A percentile compares a stretch with the other conserved stretches of the same genome.
These are phyloP conservation scores for Canavalia gladiata DNA, from an alignment of 306 rosid genomes.

Conservation along the genomic window DNA sequence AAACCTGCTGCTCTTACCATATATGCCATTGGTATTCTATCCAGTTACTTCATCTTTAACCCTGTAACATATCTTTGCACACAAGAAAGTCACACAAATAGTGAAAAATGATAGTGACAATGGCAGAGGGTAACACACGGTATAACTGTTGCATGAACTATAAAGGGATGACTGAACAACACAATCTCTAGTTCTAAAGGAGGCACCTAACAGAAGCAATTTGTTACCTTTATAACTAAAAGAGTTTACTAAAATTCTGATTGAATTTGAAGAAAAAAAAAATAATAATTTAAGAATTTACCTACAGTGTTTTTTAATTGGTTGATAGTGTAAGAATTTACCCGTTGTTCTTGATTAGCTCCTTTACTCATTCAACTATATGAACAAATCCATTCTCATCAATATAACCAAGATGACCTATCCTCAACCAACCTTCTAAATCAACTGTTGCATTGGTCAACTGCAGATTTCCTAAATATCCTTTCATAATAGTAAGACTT, in stretches of 20 bases:
- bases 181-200: slow-evolving; percentile 92
- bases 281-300: too few species aligned
- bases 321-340: neutral
- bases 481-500: slow-evolving; percentile 82
- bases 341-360: slow-evolving; percentile 90
- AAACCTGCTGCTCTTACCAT: slow-evolving; percentile 70
- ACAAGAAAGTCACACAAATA: slow-evolving; percentile 24
- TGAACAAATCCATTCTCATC: slow-evolving; percentile 75
- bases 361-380: slow-evolving; percentile 82
- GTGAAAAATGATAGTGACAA: slow-evolving; percentile 26
- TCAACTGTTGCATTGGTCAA: slow-evolving; percentile 72
- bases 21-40: slow-evolving; percentile 88
- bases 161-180: slow-evolving; percentile 75
- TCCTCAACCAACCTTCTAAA: slow-evolving; percentile 78
- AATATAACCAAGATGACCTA: slow-evolving; percentile 86
- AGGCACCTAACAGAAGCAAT: slow-evolving; percentile 71
- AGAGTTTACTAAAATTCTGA: neutral
- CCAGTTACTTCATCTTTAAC: slow-evolving; percentile 88
- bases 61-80: slow-evolving; percentile 50
- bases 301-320: too few species aligned
- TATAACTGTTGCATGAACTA: slow-evolving; percentile 88
- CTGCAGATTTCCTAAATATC: slow-evolving; percentile 72
- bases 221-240: slow-evolving; percentile 13
- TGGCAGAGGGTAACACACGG: slow-evolving; percentile 63
- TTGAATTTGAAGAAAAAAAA: too few species aligned